Evolutionary conservation across 306 rosid species (phyloP), one percentile per base, ranked within the genome.

Genomic region (Castanospermum australe): DNA sequence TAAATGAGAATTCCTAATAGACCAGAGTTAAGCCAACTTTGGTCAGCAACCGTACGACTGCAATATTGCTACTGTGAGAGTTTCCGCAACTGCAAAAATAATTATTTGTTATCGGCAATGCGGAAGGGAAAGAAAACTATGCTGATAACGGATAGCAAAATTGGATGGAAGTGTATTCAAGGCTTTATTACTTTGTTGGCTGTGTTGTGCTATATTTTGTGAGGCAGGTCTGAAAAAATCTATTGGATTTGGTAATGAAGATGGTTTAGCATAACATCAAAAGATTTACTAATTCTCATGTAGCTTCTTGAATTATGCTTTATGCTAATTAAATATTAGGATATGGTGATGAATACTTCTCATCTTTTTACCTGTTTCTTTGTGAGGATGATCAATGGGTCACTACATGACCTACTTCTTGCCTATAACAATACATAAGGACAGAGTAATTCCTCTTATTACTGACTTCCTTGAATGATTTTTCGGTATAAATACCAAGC

Each of bases 151-250:
- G 36, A 83, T 42, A 45, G 18, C 17, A 38, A 45, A 22, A 73
- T 67, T 22, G n/a, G 55, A 28, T 42, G 39, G 54, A 32, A 54
- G 5, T 18, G 15, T 11, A 42, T 48, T 73, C 44, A 52, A 52
- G 35, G 32, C n/a, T n/a, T n/a, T n/a, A 57, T 56, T n/a, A n/a
- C n/a, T n/a, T n/a, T n/a, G 42, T 21, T 45, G 33, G 22, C 70
- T 67, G 24, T 56, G 14, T 20, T 68, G 64, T 69, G 33, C 59
- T 42, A 41, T 55, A 5, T 44, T 68, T 68, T 44, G 18, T 38
- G 52, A 5, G 41, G 77, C 25, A 30, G 61, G 39, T 64, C 54
- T 73, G 73, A 67, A n/a, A n/a, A n/a, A n/a, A 69, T 71, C 36
- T 51, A 30, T 48, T 79, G 71, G 38, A 28, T 35, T 57, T 66